Base-by-base conservation (phyloP, 1,139 yeast genomes). In the Arxiozyma heterogenica region DNA sequence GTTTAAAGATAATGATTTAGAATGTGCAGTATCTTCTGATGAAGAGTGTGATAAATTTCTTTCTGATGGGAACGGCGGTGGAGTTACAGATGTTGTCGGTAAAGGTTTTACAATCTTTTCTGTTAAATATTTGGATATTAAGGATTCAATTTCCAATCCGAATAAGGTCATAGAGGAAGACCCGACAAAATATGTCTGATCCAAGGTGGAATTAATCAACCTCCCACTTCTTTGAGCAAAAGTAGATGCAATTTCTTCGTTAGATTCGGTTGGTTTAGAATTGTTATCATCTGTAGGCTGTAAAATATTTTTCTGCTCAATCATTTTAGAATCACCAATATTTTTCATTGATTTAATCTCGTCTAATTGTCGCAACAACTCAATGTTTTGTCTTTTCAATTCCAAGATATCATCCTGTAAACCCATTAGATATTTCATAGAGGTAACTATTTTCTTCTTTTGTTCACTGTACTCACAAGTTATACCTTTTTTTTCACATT, bases 121-220 rank as follows among this genome's bases (percentile, higher is more conserved):
- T 11, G 64, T 55, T 27, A 65, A 44, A 41, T 64, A 64, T 52
- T 65, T 62, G 8, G 72, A 65, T 22, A 74, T 62, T 61, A 74
- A 59, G 55, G 82, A 80, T 64, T 84, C 88, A 53, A 86, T 84
- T 59, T 85, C 93, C 55, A 85, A 71, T 2, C 91, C 91, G 65
- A 85, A 85, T 30, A 85, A 69, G 0, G 94, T 85, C 91, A 86
- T 85, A 1, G 91, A 84, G 0, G 91, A 84, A 1, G 90, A 83
- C 0, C 93, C 94, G 42, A 84, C 87, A 64, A 84, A 85, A 44
- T 84, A 77, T 57, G 82, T 78, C 62, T 84, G 89, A 2, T 91
- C 91, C 0, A 89, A 83, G 57, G 87, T 73, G 1, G 90, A 83
- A 59, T 83, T 85, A 11, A 85, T 82, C 53, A 85, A 71, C 53